These are phyloP conservation scores for Mesembryanthemum crystallinum DNA, from an alignment of 148 eudicot genomes.

Conservation along the genomic window DNA sequence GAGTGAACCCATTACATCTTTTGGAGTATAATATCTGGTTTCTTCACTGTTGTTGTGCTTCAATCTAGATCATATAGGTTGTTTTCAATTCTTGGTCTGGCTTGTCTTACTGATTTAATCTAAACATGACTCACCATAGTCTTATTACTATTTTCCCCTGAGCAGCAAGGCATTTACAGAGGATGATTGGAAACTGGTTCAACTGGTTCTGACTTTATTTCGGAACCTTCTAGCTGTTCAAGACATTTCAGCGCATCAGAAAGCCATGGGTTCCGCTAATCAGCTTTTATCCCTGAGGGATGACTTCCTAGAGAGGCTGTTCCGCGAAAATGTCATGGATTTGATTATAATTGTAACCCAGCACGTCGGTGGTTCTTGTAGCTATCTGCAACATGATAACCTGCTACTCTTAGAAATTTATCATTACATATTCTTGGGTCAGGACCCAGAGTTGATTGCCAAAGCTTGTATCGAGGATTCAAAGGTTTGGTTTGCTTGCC, in stretches of 20 bases:
- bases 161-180: constrained; percentile 77
- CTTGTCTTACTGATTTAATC: neutral
- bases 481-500: constrained; percentile 49
- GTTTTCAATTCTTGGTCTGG: neutral
- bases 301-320: constrained; percentile 63
- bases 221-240: constrained; percentile 84
- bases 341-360: constrained; percentile 72
- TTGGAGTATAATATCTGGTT: neutral
- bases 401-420: constrained; percentile 79
- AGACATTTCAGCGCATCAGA: constrained; percentile 65
- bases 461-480: constrained; percentile 44
- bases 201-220: constrained; percentile 82
- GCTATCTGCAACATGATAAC: constrained; percentile 79
- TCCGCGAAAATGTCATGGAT: constrained; percentile 89
- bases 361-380: constrained; percentile 62
- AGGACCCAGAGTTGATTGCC: constrained; percentile 78
- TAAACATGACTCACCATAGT: neutral
- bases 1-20: no score
- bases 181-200: constrained; percentile 95
- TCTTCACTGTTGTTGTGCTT: neutral
- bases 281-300: constrained; percentile 64
- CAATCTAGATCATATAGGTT: neutral
- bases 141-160: constrained; percentile 13
- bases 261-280: constrained; percentile 59
- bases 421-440: constrained; percentile 70